A percentile compares a stretch with the other conserved stretches of the same genome.
Evolutionary conservation across 106 monocot genomes (phyloP).

Genomic region (Phalaenopsis equestris): DNA sequence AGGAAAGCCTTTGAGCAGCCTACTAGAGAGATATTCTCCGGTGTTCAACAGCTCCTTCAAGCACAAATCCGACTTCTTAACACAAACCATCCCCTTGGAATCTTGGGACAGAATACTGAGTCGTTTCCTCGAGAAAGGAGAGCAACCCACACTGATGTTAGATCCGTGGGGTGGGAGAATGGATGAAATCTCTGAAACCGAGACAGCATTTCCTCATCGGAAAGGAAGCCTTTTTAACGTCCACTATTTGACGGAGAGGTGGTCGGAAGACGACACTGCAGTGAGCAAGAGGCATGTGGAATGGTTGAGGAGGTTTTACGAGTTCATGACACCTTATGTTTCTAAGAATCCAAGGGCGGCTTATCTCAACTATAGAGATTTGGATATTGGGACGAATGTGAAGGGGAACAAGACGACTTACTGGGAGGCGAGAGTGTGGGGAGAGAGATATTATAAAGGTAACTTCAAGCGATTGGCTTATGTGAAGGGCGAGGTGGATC

Average conservation of each 20-base stretch:
- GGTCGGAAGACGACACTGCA: not conserved
- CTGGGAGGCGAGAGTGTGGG: slow-evolving; percentile 23
- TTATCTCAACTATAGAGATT: slow-evolving; percentile 11
- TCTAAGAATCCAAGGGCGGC: slow-evolving; percentile 9
- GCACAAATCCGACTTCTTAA: slow-evolving; percentile 18
- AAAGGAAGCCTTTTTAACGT: slow-evolving; percentile 24
- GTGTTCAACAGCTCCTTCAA: slow-evolving; percentile 8
- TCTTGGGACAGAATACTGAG: slow-evolving; percentile 11
- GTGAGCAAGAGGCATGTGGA: not conserved
- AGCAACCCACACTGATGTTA: slow-evolving; percentile 6
- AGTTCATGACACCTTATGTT: slow-evolving; percentile 12
- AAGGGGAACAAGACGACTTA: slow-evolving; percentile 1
- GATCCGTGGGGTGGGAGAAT: slow-evolving; percentile 26
- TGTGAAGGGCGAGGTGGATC: slow-evolving; percentile 24
- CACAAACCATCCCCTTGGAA: not conserved
- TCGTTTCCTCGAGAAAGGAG: slow-evolving; percentile 1
- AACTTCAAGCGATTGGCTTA: slow-evolving; percentile 24
- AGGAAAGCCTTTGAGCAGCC: not conserved
- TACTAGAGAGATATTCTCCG: not conserved
- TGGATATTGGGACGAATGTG: slow-evolving; percentile 7
- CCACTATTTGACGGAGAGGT: slow-evolving; percentile 10
- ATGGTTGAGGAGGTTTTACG: slow-evolving; percentile 1
- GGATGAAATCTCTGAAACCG: slow-evolving; percentile 11
- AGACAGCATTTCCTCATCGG: slow-evolving; percentile 25
- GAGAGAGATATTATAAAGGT: slow-evolving; percentile 18